Percentiles rank a stretch among this genome's conserved stretches.
phyloP scores from a whole-genome alignment of 352 stramenopile species.

The Albugo candida region DNA sequence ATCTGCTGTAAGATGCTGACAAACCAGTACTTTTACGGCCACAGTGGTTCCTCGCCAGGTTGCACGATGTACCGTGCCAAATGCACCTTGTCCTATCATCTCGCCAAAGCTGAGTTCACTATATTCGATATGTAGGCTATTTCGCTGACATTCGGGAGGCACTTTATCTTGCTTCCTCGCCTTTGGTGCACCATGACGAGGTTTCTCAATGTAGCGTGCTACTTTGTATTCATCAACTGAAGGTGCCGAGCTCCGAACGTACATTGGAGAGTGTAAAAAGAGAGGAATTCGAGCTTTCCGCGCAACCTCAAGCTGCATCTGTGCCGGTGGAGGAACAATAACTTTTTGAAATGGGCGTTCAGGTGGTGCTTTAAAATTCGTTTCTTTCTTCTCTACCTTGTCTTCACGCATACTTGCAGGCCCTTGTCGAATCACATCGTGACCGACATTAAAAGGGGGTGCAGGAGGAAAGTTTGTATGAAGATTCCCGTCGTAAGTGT shows the following conservation, averaged over 20 bases:
- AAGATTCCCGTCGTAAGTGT: too few relatives aligned
- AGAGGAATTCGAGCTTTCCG: conserved; percentile 64
- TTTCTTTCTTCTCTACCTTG: too few relatives aligned
- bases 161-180: conserved; percentile 17
- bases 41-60: conserved; percentile 55
- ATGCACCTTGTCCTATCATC: conserved; percentile 71
- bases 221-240: conserved; percentile 29
- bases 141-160: conserved; percentile 38
- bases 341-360: conserved; percentile 1
- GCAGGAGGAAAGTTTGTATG: too few relatives aligned
- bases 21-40: conserved; percentile 72
- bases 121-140: conserved; percentile 69
- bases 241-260: conserved; percentile 47
- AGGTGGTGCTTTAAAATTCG: neutral
- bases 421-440: too few relatives aligned
- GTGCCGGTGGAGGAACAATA: conserved; percentile 36
- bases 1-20: conserved; percentile 62
- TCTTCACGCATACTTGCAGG: too few relatives aligned
- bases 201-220: conserved; percentile 7
- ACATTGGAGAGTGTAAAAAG: conserved; percentile 76
- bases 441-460: too few relatives aligned
- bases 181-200: neutral
- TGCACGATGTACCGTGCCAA: conserved; percentile 59
- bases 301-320: conserved; percentile 75
- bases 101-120: conserved; percentile 55